Evolutionary conservation across 371 early-diverging fungal genomes (phyloP), one percentile per base, ranked within the genome.

Genomic region (Mucor saturninus): DNA sequence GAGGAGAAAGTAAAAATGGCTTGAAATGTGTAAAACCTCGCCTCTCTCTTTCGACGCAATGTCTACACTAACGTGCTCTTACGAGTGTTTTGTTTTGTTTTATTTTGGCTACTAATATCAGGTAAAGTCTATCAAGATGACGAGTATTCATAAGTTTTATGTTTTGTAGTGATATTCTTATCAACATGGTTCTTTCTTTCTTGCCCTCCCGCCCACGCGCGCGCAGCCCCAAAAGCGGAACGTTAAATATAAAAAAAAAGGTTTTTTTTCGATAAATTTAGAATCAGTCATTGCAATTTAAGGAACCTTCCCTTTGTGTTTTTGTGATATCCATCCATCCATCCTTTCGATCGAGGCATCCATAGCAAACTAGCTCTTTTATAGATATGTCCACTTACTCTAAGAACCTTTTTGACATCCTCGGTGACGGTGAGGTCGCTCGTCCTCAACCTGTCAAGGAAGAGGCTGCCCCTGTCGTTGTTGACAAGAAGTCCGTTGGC

Each of bases 321-420:
- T 62, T 61, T 58, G 60, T 55, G 54, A 58, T 61, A 75, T 69
- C 74, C 71, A 72, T 69, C 72, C 72, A 75, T 71, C 65, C 67
- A 66, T 64, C 65, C 40, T 30, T 53, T 37, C 46, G 45, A 57
- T 50, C 54, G 71, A 66, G 66, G 57, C 59, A 68, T 74, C 71
- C 74, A 74, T 71, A 67, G 74, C 77, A 69, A 65, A 74, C 61
- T 67, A 73, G 67, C 69, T 66, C 71, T 71, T 64, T 61, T 72
- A 67, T 72, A 67, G 68, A 62, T 68, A 77, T 77, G 78, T 74
- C 78, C 68, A 67, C 81, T 56, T 80, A 72, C 70, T 77, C 78
- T 71, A 77, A 80, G 66, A 89, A 89, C 79, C 77, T 73, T 63
- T 89, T 83, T 76, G 85, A 80, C 71, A 77, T 88, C 71, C 83